Conservation (phyloP, 2,329 filamentous ascomycete species). For the Escovopsis sp. region DNA sequence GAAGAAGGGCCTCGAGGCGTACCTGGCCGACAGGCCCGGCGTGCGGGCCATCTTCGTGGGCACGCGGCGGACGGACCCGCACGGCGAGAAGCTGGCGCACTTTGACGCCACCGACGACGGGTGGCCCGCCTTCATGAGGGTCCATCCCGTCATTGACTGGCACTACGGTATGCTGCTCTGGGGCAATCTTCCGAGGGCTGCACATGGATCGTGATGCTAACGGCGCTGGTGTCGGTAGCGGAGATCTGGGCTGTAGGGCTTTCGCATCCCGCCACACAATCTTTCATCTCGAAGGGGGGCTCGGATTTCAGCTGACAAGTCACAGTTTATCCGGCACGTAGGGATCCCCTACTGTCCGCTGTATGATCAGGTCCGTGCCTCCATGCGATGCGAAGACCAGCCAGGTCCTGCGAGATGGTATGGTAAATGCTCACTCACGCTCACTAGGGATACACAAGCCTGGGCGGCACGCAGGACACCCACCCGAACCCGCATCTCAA, state of each 20-base stretch:
- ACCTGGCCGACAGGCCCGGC: constrained; percentile 47
- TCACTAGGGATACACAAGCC: constrained; percentile 62
- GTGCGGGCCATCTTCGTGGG: constrained; percentile 44
- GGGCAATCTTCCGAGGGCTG: neutral
- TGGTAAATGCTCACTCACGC: neutral
- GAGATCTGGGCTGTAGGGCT: constrained; percentile 80
- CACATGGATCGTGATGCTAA: neutral
- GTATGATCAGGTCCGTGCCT: constrained; percentile 49
- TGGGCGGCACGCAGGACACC: constrained; percentile 85
- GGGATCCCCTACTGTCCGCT: constrained; percentile 71
- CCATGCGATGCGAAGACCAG: neutral
- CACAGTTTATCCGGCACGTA: constrained; percentile 65
- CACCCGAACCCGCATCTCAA: constrained; percentile 69
- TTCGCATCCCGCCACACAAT: neutral
- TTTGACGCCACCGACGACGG: constrained; percentile 80
- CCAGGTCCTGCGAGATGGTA: no score
- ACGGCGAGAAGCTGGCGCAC: constrained; percentile 61
- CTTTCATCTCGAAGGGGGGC: neutral
- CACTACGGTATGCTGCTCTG: constrained; percentile 44
- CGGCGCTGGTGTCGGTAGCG: constrained; percentile 12
- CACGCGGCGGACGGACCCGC: constrained; percentile 85
- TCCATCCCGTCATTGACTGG: constrained; percentile 97
- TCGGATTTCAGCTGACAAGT: neutral
- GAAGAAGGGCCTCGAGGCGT: constrained; percentile 65
- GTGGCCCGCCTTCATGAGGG: constrained; percentile 85